These are phyloP conservation scores for Globisporangium rhizosaccharum DNA, from an alignment of 352 stramenopile genomes.

Conservation along the genomic window DNA sequence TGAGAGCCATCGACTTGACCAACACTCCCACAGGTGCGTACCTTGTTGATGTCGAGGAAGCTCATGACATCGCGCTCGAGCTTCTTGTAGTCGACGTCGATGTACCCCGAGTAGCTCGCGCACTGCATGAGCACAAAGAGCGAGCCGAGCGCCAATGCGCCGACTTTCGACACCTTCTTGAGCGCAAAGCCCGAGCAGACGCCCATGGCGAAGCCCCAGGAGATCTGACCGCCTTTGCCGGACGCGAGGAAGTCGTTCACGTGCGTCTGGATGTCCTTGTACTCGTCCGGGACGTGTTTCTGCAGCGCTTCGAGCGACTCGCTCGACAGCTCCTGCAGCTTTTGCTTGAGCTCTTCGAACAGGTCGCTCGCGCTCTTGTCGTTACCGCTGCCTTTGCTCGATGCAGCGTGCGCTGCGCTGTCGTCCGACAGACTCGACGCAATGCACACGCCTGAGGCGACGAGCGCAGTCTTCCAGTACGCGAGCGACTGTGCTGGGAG, in stretches of 20 bases:
- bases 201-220: conserved; percentile 88
- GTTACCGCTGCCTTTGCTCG: conserved; percentile 6
- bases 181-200: conserved; percentile 87
- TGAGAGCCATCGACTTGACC: neutral
- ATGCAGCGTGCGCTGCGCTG: conserved; percentile 17
- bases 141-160: conserved; percentile 76
- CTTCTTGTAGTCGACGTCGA: conserved; percentile 91
- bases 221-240: conserved; percentile 74
- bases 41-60: conserved; percentile 79
- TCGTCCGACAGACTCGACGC: conserved; percentile 15
- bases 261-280: conserved; percentile 40
- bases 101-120: conserved; percentile 86
- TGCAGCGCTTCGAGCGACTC: conserved; percentile 31
- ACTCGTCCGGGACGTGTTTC: conserved; percentile 34
- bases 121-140: conserved; percentile 88
- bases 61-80: conserved; percentile 71
- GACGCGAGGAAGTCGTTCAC: conserved; percentile 59
- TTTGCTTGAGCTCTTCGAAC: conserved; percentile 56
- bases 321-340: conserved; percentile 35
- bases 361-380: conserved; percentile 28
- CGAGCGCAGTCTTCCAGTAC: conserved; percentile 29
- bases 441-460: conserved; percentile 22
- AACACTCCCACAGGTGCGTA: conserved; percentile 11
- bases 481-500: conserved; percentile 15
- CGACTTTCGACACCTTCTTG: conserved; percentile 89